These are phyloP conservation scores for Starmera amethionina DNA, from an alignment of 805 yeast genomes.

Conservation along the genomic window DNA sequence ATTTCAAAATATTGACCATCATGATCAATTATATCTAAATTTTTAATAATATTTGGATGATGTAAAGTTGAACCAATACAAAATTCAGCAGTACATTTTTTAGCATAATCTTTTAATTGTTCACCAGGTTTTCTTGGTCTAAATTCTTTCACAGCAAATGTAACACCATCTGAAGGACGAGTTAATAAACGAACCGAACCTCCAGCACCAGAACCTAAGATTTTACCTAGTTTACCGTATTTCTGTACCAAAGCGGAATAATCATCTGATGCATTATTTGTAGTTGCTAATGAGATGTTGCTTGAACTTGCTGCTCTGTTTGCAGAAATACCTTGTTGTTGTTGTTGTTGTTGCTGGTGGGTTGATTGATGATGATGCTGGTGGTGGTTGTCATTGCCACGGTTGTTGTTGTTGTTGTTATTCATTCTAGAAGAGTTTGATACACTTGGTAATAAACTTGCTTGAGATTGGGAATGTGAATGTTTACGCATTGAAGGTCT, in stretches of 20 bases:
- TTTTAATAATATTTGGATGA: slow-evolving; percentile 73
- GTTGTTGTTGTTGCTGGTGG: slow-evolving; percentile 3
- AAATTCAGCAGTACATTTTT: slow-evolving; percentile 81
- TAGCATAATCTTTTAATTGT: slow-evolving; percentile 66
- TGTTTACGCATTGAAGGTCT: slow-evolving; percentile 36
- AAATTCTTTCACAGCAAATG: slow-evolving; percentile 80
- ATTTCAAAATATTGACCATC: slow-evolving; percentile 68
- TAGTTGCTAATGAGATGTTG: slow-evolving; percentile 2
- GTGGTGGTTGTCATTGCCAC: too few relatives aligned
- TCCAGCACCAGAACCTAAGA: slow-evolving; percentile 81
- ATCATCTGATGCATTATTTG: slow-evolving; percentile 23
- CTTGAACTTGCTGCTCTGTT: neutral
- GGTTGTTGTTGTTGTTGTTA: slow-evolving; percentile 6
- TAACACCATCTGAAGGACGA: slow-evolving; percentile 57
- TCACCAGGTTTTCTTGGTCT: slow-evolving; percentile 65
- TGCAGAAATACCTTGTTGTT: neutral
- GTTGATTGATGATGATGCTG: slow-evolving; percentile 1
- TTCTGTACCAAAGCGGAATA: slow-evolving; percentile 46
- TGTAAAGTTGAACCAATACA: slow-evolving; percentile 77
- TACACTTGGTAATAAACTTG: neutral
- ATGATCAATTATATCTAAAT: slow-evolving; percentile 52
- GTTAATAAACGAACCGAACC: slow-evolving; percentile 70
- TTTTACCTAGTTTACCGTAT: slow-evolving; percentile 67
- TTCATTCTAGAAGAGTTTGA: slow-evolving; percentile 3
- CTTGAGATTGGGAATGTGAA: neutral